Base-by-base conservation (phyloP, 2,329 filamentous ascomycete genomes). In the Exophiala xenobiotica region DNA sequence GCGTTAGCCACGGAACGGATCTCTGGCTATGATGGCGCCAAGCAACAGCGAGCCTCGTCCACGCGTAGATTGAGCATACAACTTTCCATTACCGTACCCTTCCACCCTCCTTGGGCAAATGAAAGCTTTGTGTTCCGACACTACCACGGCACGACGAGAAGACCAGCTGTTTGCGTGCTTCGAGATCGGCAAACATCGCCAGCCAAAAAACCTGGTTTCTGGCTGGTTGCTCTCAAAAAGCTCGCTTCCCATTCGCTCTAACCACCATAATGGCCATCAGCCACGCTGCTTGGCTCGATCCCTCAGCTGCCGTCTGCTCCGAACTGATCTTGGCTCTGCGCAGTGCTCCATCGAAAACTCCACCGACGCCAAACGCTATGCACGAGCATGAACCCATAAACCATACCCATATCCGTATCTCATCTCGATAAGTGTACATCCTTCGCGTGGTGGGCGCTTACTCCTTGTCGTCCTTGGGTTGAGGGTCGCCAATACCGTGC, bases 391-490 rank as follows among this genome's bases (percentile, higher is more conserved):
- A n/a, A n/a, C 20, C 19, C 38, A 40, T 40, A 40, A 40, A 22
- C 18, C 8, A 20, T 40, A 12, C 7, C 22, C n/a, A n/a, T n/a
- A n/a, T n/a, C 8, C 11, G 14, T 23, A 11, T 9, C n/a, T 40
- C 38, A 14, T n/a, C 19, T n/a, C 22, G 19, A n/a, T n/a, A 22
- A 14, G 14, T 40, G 22, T 40, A 24, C 38, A 40, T 40, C 19
- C 20, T 24, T 40, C 20, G n/a, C 7, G 3, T 35, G 6, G 11
- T 16, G n/a, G 31, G n/a, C 18, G 3, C 20, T 57, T 41, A 81
- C 50, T 90, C 87, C 72, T 95, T 95, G 67, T 97, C 92, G 68
- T 99, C 93, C 77, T 99, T 99, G 39, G 93, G 92, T 53, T 86
- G 88, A 38, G 93, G 93, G 68, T 99, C 93, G 22, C 90, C 90